Evolutionary conservation across 192 early-diverging fungal genomes (phyloP), one percentile per base, ranked within the genome.

Genomic region (Obelidium mucronatum): DNA sequence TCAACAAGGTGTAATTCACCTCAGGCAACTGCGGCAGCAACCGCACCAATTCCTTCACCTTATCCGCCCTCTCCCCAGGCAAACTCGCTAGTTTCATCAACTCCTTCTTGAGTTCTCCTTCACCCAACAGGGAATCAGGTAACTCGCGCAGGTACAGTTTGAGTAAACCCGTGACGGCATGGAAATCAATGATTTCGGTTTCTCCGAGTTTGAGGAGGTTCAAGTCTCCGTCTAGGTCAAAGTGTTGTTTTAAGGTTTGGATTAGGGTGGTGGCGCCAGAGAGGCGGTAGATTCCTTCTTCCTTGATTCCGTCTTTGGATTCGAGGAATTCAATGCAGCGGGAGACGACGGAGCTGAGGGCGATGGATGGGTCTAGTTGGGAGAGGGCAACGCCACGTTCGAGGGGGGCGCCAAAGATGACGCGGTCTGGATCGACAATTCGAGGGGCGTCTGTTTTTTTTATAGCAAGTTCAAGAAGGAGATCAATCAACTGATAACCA

Each of bases 291-390:
- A 99, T 92, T 3, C 97, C 97, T 81, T 98, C 97, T 72, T 99
- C 97, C 60, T 70, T 8, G 11, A 65, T 78, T 17, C 33, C 44
- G 22, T n/a, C 24, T 2, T 17, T 30, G 6, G 24, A 55, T 15
- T 99, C 96, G 58, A 99, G 79, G 74, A 94, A 99, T 83, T 99
- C 97, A 67, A 99, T 95, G 76, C 96, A 98, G n/a, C 97, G 86
- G 80, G 91, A 96, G 1, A 99, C 92, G 39, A 98, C 89, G 2
- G 95, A 91, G 31, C 95, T 94, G 24, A 98, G 82, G 35, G 91
- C 88, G 78, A 92, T 90, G 6, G 87, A 86, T 40, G 94, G 94
- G 34, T 87, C 83, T 28, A 96, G 83, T 33, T 85, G 77, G 3
- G 93, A 91, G 19, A 90, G 78, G 6, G 89, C 84, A 2, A 98